phyloP scores from a whole-genome alignment of 164 flowering plant species.

The Berberis thunbergii region DNA sequence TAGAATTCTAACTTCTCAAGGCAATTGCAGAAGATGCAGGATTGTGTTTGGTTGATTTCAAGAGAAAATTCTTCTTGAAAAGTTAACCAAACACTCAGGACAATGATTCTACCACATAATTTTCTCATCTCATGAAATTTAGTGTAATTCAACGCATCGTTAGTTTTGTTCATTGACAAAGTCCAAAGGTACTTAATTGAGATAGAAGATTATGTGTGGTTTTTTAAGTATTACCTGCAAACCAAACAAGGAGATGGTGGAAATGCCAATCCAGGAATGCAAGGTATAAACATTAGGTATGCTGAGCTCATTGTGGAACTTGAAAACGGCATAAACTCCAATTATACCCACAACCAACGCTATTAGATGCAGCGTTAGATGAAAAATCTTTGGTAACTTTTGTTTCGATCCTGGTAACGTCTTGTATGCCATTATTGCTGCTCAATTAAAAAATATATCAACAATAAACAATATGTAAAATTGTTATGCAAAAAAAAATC shows the following conservation, averaged over 20 bases:
- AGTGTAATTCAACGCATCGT: no score
- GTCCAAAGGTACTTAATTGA: no score
- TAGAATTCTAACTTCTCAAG: no score
- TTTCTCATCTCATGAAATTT: no score
- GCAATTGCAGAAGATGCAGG: no score
- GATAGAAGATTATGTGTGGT: no score
- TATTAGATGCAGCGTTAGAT: conserved; percentile 31
- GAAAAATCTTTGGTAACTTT: conserved; percentile 25
- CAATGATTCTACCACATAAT: no score
- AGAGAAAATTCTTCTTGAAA: no score
- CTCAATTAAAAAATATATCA: background rate
- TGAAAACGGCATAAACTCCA: conserved; percentile 51
- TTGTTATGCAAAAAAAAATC: background rate
- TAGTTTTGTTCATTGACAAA: no score
- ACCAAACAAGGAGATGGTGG: conserved; percentile 49
- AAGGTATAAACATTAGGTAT: conserved; percentile 29
- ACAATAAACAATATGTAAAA: background rate
- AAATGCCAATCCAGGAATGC: conserved; percentile 77
- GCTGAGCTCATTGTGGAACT: conserved; percentile 35
- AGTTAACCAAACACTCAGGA: no score
- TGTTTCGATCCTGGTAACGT: conserved; percentile 28
- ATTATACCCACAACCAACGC: conserved; percentile 50
- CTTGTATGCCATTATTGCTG: conserved; percentile 65
- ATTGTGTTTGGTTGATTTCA: no score
- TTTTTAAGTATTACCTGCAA: conserved; percentile 37